A percentile compares a stretch with the other conserved stretches of the same genome.
Conservation (phyloP, 495 filamentous ascomycete genomes). For the Penicillium crystallinum region DNA sequence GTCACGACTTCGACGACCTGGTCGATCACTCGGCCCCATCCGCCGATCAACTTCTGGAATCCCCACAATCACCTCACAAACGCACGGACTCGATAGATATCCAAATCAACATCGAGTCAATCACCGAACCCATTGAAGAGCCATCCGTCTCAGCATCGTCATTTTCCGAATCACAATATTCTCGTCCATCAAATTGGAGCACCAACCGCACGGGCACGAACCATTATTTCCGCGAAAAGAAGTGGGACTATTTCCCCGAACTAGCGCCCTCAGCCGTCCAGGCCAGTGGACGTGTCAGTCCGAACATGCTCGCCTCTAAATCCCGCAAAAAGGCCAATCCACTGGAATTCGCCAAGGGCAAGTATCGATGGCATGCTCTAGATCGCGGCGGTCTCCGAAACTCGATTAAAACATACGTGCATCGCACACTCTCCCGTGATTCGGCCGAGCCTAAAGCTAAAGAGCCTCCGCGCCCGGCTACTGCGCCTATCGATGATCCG, state of each 20-base stretch:
- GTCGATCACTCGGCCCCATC: conserved; percentile 15
- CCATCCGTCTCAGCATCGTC: conserved; percentile 11
- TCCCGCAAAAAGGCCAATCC: conserved; percentile 25
- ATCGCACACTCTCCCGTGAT: conserved; percentile 27
- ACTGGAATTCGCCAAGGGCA: conserved; percentile 22
- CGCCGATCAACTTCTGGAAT: conserved; percentile 9
- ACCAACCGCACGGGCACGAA: conserved; percentile 27
- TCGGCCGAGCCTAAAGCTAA: conserved; percentile 21
- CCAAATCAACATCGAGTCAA: background rate
- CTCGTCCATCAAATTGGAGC: conserved; percentile 20
- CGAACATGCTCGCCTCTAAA: conserved; percentile 4
- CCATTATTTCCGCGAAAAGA: conserved; percentile 47
- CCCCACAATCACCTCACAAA: conserved; percentile 10
- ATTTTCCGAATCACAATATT: conserved; percentile 25
- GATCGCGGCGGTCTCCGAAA: conserved; percentile 25
- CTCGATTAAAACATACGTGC: conserved; percentile 37
- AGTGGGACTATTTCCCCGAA: conserved; percentile 47
- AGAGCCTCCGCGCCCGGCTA: conserved; percentile 17
- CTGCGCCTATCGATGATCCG: conserved; percentile 10
- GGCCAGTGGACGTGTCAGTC: conserved; percentile 11
- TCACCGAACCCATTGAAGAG: background rate
- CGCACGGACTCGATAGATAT: conserved; percentile 16
- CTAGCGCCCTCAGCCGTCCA: conserved; percentile 29
- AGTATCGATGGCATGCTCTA: conserved; percentile 21
- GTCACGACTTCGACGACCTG: conserved; percentile 30